Percentiles rank a stretch among this genome's conserved stretches.
Conservation (phyloP, 495 filamentous ascomycete species). For the Endocarpon pusillum region DNA sequence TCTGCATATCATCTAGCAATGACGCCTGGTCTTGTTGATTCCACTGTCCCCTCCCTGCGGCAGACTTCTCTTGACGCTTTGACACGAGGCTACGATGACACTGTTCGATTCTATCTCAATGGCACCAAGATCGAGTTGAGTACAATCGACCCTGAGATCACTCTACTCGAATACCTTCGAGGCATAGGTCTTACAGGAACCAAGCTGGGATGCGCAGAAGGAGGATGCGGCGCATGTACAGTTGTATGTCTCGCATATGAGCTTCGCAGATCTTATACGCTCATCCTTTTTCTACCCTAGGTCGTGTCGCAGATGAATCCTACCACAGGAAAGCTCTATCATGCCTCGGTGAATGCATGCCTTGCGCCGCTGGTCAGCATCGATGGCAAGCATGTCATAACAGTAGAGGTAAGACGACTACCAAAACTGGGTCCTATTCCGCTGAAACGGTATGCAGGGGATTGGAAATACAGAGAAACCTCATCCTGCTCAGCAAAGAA, state of each 20-base stretch:
- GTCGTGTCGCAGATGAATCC: conserved; percentile 67
- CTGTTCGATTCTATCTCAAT: conserved; percentile 80
- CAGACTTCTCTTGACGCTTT: conserved; percentile 32
- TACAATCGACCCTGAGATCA: conserved; percentile 76
- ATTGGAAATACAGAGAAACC: conserved; percentile 79
- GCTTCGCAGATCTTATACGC: conserved; percentile 1
- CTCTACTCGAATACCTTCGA: conserved; percentile 77
- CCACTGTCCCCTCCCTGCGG: conserved; percentile 29
- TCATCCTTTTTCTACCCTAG: conserved; percentile 14
- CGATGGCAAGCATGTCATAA: conserved; percentile 97
- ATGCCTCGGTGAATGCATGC: conserved; percentile 72
- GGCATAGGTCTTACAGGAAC: conserved; percentile 75
- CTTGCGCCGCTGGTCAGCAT: conserved; percentile 78
- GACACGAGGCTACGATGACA: conserved; percentile 47
- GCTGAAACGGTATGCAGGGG: too few relatives aligned
- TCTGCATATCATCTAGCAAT: too few relatives aligned
- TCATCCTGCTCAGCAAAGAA: conserved; percentile 81
- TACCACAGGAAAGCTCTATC: conserved; percentile 66
- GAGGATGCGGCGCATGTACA: conserved; percentile 92
- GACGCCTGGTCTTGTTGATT: conserved; percentile 41
- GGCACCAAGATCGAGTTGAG: conserved; percentile 80
- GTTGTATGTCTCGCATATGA: conserved; percentile 38
- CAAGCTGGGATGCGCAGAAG: conserved; percentile 73
- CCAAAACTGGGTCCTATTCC: too few relatives aligned
- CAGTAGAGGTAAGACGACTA: too few relatives aligned